Evolutionary conservation across 75 land plant genomes (phyloP).

Genomic region (Pinus taeda): DNA sequence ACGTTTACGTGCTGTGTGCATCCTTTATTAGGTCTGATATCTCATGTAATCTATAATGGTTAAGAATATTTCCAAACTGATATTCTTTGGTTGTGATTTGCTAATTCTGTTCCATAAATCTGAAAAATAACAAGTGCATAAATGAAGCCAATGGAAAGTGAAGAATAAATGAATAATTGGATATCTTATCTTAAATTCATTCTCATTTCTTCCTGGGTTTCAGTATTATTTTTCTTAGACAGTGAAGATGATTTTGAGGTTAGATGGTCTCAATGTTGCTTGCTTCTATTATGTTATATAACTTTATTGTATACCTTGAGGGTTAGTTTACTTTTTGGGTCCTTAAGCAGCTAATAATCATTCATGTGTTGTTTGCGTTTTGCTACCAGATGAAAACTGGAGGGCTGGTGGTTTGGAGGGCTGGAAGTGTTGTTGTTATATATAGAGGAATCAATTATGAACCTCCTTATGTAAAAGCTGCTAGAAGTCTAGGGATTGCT

Average conservation of each 20-base stretch:
- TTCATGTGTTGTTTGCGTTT: background rate
- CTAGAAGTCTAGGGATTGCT: constrained; percentile 1
- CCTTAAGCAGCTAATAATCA: background rate
- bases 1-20: background rate
- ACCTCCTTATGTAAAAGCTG: background rate
- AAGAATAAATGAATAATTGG: background rate
- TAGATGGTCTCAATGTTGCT: background rate
- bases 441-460: constrained; percentile 53
- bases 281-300: background rate
- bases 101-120: background rate
- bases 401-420: constrained; percentile 64
- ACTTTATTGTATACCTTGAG: background rate
- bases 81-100: background rate
- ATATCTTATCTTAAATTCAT: background rate
- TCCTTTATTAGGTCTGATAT: background rate
- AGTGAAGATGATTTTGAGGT: background rate
- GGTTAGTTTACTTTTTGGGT: background rate
- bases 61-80: background rate
- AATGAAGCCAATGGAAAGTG: background rate
- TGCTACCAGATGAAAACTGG: constrained; percentile 52
- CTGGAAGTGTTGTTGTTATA: constrained; percentile 46
- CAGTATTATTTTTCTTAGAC: background rate
- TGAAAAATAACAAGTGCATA: background rate
- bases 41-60: background rate
- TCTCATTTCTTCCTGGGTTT: background rate